Evolutionary conservation across 768 basidiomycete genomes (phyloP), one percentile per base, ranked within the genome.

Genomic region (Lyophyllum atratum): DNA sequence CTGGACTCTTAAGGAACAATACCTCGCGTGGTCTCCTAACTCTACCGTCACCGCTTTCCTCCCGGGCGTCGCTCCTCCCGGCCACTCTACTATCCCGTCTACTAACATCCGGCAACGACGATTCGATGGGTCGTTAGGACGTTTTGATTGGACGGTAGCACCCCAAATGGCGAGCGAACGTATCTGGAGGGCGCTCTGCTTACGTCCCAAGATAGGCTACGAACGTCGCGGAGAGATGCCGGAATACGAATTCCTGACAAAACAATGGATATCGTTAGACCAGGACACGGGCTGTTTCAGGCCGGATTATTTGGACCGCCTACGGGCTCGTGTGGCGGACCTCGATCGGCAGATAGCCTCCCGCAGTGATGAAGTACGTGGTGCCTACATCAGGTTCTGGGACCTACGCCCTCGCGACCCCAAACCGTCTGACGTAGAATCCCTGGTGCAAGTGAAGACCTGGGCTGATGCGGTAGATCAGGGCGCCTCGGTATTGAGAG

Each of bases 131-230:
- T n/a, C n/a, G n/a, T n/a, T n/a, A n/a, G 24, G 47, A 4, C 34
- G 59, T 1, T 55, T 39, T 44, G 59, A 64, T 64, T 58, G 21
- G 63, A 66, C 31, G 56, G 42, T 12, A 58, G 58, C 0, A 39
- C 63, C 63, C 11, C 60, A 64, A 45, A 15, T 53, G 8, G 4
- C 17, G 12, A 3, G 6, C 12, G 14, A 37, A 9, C 34, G 34
- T 14, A 9, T 37, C 6, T 37, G 34, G 34, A 37, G 12, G 34
- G 34, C 34, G 34, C 34, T 37, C 6, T 37, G 34, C 34, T 14
- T 37, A 15, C 34, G 34, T 14, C 34, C 34, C 17, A 37, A 15
- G 34, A 37, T 14, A 9, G 34, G 34, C 12, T 37, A 37, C 34
- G 12, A 3, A 5, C 4, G 34, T 4, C 34, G 34, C 12, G 11